Conservation (phyloP, 1,284 basidiomycete genomes). For the Trichosporon faecale region DNA sequence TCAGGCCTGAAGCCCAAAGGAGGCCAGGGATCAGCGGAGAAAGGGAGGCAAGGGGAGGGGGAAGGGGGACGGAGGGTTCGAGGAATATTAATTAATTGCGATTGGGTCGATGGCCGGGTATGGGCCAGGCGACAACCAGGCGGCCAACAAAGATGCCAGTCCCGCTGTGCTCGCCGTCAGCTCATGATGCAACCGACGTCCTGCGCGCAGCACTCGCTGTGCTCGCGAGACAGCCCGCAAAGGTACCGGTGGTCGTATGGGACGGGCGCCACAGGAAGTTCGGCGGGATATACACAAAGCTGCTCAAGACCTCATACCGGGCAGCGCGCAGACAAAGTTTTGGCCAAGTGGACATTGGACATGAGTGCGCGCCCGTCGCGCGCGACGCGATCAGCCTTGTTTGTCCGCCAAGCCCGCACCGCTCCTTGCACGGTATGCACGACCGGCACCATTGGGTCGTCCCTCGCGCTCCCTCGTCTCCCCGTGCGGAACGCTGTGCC, state of each 20-base stretch:
- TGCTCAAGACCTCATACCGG: not conserved
- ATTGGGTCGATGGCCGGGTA: constrained; percentile 7
- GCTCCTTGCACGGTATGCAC: not conserved
- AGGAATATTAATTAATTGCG: constrained; percentile 7
- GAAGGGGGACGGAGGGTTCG: not conserved
- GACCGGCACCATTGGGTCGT: too few relatives aligned
- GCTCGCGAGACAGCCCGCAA: not conserved
- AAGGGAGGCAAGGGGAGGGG: not conserved
- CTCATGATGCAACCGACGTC: not conserved
- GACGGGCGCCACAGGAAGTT: not conserved
- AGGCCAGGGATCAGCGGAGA: not conserved
- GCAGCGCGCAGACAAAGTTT: not conserved
- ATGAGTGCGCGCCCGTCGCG: not conserved
- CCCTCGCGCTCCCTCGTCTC: not conserved
- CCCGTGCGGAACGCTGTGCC: constrained; percentile 1
- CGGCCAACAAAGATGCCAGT: not conserved
- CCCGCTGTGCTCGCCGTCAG: not conserved
- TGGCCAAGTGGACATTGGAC: not conserved
- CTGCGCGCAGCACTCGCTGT: not conserved
- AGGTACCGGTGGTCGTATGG: not conserved
- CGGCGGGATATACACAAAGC: not conserved
- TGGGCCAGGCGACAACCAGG: constrained; percentile 3
- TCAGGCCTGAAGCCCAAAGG: not conserved
- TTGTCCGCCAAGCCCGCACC: not conserved
- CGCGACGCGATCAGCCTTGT: not conserved